Evolutionary conservation across 148 eudicot species (phyloP).

Genomic region (Rheum nobile): DNA sequence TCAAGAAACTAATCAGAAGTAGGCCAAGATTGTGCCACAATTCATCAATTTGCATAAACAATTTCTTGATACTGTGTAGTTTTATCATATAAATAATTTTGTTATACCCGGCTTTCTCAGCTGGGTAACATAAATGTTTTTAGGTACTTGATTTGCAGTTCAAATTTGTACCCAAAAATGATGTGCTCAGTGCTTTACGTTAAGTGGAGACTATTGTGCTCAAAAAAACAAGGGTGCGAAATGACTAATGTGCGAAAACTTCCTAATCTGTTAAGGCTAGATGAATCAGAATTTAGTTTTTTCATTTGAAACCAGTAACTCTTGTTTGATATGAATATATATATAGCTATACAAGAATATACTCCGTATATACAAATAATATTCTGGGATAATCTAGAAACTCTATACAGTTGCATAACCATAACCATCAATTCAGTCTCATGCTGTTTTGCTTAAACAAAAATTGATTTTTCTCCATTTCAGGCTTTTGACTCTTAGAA

Average conservation of each 20-base stretch:
- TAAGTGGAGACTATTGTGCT: too few relatives aligned
- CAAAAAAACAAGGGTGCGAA: too few relatives aligned
- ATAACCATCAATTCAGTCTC: neutral
- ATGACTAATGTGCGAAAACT: neutral
- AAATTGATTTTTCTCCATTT: neutral
- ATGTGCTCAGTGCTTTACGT: too few relatives aligned
- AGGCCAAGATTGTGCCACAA: neutral
- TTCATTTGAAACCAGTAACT: too few relatives aligned
- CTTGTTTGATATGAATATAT: too few relatives aligned
- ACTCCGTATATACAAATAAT: too few relatives aligned
- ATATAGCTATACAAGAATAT: too few relatives aligned
- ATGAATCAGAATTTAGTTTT: neutral
- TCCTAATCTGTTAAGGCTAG: neutral
- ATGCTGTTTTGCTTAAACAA: neutral
- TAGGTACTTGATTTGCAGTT: too few relatives aligned
- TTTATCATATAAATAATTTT: neutral
- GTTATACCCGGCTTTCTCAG: neutral
- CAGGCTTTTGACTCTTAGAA: neutral
- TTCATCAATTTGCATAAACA: neutral
- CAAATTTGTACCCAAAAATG: too few relatives aligned
- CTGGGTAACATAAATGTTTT: neutral
- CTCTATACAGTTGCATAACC: too few relatives aligned
- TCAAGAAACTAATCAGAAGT: neutral
- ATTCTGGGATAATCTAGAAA: too few relatives aligned
- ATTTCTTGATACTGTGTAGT: neutral